Evolutionary conservation across 768 basidiomycete genomes (phyloP).

Genomic region (Cubamyces sp.): DNA sequence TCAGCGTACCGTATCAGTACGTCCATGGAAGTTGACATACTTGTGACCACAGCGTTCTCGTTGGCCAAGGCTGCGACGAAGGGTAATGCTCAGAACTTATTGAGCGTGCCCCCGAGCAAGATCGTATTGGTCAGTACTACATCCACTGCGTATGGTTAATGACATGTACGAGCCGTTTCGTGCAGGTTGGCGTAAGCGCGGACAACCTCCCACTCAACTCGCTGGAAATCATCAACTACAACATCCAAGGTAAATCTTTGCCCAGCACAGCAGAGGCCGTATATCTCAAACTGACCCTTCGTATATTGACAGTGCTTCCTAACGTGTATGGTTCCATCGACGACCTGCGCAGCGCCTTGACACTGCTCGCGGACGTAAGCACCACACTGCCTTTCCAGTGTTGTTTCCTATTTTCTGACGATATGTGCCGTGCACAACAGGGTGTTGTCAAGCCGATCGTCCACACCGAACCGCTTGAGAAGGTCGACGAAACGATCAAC

Average conservation of each 20-base stretch:
- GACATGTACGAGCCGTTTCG: too few species aligned
- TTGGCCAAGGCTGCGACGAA: conserved; percentile 1
- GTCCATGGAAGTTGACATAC: not conserved
- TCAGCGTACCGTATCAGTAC: not conserved
- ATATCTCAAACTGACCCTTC: too few species aligned
- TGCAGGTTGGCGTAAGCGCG: conserved; percentile 3
- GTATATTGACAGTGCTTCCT: not conserved
- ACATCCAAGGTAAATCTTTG: not conserved
- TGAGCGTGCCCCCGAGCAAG: not conserved
- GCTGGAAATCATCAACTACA: not conserved
- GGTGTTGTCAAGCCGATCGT: conserved; percentile 12
- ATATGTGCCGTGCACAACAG: not conserved
- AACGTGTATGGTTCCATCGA: conserved; percentile 8
- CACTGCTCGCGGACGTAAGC: conserved; percentile 1
- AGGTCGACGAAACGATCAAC: conserved; percentile 1
- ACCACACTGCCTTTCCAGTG: not conserved
- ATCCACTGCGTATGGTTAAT: too few species aligned
- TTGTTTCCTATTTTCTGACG: not conserved
- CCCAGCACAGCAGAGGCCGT: not conserved
- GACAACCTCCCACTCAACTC: conserved; percentile 2
- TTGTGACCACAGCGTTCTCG: conserved; percentile 3
- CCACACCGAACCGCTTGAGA: not conserved
- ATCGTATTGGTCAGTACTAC: conserved; percentile 7
- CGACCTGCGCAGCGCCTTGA: conserved; percentile 2
- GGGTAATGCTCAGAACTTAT: not conserved